Evolutionary conservation across 2,329 filamentous ascomycete genomes (phyloP).

Genomic region (Diaporthe velutina): DNA sequence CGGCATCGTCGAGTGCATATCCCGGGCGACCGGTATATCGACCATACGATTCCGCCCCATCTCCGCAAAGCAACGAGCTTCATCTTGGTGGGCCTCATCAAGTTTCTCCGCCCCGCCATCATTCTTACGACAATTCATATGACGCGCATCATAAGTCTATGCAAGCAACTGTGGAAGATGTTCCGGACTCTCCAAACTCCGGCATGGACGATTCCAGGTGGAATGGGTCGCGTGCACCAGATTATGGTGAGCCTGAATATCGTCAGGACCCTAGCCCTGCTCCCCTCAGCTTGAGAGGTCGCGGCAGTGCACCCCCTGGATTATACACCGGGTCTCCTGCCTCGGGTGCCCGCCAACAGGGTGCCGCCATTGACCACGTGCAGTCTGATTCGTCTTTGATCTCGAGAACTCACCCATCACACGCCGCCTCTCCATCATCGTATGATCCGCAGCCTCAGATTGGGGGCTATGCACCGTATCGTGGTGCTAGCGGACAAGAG

Average conservation of each 20-base stretch:
- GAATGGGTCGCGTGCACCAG: constrained; percentile 44
- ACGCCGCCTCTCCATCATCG: constrained; percentile 14
- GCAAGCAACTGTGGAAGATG: constrained; percentile 75
- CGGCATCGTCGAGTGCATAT: constrained; percentile 59
- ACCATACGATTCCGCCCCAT: constrained; percentile 62
- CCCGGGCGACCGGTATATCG: constrained; percentile 67
- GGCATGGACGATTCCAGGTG: constrained; percentile 45
- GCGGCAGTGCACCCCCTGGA: constrained; percentile 49
- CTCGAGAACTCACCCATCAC: constrained; percentile 34
- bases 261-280: constrained; percentile 57
- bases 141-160: constrained; percentile 63
- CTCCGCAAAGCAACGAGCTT: constrained; percentile 46
- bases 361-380: constrained; percentile 47
- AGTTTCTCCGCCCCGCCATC: constrained; percentile 57
- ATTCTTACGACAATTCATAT: constrained; percentile 64
- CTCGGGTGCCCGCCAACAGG: constrained; percentile 45
- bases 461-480: constrained; percentile 49
- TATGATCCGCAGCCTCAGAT: constrained; percentile 47
- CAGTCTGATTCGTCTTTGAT: constrained; percentile 39
- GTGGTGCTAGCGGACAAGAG: constrained; percentile 46
- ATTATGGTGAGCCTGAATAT: constrained; percentile 51
- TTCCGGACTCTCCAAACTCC: constrained; percentile 63
- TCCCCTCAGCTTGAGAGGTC: constrained; percentile 58
- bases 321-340: constrained; percentile 40
- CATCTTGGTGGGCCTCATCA: constrained; percentile 51